These are phyloP conservation scores for Funneliformis caledonium DNA, from an alignment of 371 early-diverging fungal species.

Conservation along the genomic window DNA sequence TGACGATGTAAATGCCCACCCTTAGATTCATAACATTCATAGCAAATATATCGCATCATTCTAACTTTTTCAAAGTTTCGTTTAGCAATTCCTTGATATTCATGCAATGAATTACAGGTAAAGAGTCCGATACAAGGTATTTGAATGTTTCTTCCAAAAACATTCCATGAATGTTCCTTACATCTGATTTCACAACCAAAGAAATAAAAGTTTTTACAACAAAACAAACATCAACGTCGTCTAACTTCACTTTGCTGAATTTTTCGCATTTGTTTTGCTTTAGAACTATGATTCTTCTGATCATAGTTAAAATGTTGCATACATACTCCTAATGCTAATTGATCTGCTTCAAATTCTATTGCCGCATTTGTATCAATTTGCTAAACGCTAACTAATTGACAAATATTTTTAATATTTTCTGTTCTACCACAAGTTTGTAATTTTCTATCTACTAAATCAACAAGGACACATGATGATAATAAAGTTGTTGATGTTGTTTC, in stretches of 20 bases:
- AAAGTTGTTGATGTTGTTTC: no score
- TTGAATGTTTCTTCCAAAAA: neutral
- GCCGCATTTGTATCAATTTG: neutral
- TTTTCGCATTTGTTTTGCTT: neutral
- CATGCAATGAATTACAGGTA: no score
- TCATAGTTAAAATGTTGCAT: conserved; percentile 2
- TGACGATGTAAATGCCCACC: neutral
- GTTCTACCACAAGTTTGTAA: no score
- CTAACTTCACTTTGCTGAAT: neutral
- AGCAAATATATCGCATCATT: no score
- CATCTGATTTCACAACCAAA: neutral
- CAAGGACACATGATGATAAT: no score
- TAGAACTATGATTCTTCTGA: neutral
- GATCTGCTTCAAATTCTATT: neutral
- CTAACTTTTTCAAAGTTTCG: no score
- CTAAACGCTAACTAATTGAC: neutral
- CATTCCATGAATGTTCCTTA: no score
- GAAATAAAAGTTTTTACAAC: neutral
- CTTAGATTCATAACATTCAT: neutral
- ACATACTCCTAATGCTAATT: neutral
- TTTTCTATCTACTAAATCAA: no score
- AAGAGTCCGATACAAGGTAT: no score
- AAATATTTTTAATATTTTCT: no score
- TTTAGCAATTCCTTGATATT: no score
- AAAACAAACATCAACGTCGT: neutral